These are phyloP conservation scores for Quercus agrifolia DNA, from an alignment of 306 rosid genomes.

Conservation along the genomic window DNA sequence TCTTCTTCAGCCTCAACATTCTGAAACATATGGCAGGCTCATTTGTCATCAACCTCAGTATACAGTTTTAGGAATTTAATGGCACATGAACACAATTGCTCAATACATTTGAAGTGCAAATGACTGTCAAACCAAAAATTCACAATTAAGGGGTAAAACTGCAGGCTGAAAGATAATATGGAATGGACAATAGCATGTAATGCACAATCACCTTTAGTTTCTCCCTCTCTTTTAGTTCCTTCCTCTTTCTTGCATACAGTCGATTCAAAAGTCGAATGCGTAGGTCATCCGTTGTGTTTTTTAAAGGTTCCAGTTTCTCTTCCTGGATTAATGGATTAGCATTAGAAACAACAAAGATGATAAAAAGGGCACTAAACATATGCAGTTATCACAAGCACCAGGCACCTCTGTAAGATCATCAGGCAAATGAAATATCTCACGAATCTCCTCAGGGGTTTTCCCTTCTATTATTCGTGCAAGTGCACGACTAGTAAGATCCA, in stretches of 20 bases:
- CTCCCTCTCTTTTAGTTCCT: conserved; percentile 85
- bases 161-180: background rate
- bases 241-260: conserved; percentile 87
- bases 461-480: conserved; percentile 98
- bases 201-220: conserved; percentile 67
- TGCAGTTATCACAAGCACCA: conserved; percentile 34
- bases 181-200: conserved; percentile 25
- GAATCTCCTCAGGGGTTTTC: conserved; percentile 88
- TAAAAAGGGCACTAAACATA: conserved; percentile 21
- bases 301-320: conserved; percentile 91
- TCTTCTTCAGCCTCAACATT: conserved; percentile 71
- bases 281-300: conserved; percentile 82
- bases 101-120: background rate
- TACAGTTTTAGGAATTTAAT: background rate
- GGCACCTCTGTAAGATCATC: conserved; percentile 97
- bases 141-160: conserved; percentile 11
- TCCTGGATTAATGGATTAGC: conserved; percentile 52
- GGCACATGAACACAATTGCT: background rate
- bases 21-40: conserved; percentile 42
- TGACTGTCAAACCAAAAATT: background rate
- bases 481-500: conserved; percentile 90
- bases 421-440: conserved; percentile 89
- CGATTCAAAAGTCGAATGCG: conserved; percentile 92
- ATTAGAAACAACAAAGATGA: conserved; percentile 28
- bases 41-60: background rate